Conservation (phyloP, 371 early-diverging fungal species). For the Coemansia sp. region DNA sequence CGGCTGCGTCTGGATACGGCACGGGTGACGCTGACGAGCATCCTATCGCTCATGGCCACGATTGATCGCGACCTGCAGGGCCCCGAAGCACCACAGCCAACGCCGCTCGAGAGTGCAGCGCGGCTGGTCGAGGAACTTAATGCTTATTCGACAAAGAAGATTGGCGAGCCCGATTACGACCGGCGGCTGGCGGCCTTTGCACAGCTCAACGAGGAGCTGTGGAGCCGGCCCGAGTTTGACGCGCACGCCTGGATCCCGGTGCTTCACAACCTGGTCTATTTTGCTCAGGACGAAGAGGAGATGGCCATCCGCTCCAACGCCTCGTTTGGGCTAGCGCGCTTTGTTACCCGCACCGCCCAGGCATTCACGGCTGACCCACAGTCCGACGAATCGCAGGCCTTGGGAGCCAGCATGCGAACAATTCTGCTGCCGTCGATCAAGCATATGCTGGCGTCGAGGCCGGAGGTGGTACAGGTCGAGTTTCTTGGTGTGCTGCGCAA, state of each 20-base stretch:
- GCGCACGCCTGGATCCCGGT: slow-evolving; percentile 86
- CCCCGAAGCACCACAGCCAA: slow-evolving; percentile 5
- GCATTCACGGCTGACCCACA: slow-evolving; percentile 16
- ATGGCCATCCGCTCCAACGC: slow-evolving; percentile 85
- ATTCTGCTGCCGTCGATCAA: slow-evolving; percentile 41
- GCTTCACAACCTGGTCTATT: slow-evolving; percentile 80
- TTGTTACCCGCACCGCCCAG: slow-evolving; percentile 58
- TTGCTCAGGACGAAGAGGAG: slow-evolving; percentile 81
- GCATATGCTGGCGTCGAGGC: slow-evolving; percentile 30
- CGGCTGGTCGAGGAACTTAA: slow-evolving; percentile 72
- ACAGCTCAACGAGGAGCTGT: slow-evolving; percentile 65
- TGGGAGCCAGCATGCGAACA: slow-evolving; percentile 13
- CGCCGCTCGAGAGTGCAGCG: slow-evolving; percentile 56
- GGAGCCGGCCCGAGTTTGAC: slow-evolving; percentile 54
- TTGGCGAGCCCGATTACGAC: slow-evolving; percentile 92
- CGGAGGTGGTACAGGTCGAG: slow-evolving; percentile 39
- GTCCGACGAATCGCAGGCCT: slow-evolving; percentile 6
- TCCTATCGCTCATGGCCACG: slow-evolving; percentile 65
- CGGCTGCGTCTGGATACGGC: slow-evolving; percentile 26
- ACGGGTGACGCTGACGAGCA: slow-evolving; percentile 57
- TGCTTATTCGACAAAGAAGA: slow-evolving; percentile 66
- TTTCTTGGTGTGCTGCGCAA: slow-evolving; percentile 39
- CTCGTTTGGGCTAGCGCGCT: slow-evolving; percentile 67
- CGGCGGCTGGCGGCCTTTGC: slow-evolving; percentile 75
- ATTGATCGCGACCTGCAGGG: slow-evolving; percentile 52